A percentile compares a stretch with the other conserved stretches of the same genome.
Conservation (phyloP, 2,329 filamentous ascomycete genomes). For the Erysiphe pulchra region DNA sequence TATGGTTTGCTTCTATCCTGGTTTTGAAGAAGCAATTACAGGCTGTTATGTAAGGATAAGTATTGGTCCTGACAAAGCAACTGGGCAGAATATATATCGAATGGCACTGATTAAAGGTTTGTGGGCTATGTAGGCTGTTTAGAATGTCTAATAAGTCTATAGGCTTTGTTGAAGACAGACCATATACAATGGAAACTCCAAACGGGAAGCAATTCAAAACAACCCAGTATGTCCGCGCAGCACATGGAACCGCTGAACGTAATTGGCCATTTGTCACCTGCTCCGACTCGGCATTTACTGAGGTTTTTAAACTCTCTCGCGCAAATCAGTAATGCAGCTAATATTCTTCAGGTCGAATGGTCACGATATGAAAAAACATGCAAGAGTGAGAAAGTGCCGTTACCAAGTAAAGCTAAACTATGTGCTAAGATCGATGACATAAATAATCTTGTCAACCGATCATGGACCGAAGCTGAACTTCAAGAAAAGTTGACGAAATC, state of each 20-base stretch:
- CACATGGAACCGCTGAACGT: slow-evolving; percentile 60
- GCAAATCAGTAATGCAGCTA: slow-evolving; percentile 1
- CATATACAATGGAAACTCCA: slow-evolving; percentile 55
- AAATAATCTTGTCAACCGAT: slow-evolving; percentile 49
- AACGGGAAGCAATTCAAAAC: slow-evolving; percentile 59
- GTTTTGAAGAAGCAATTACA: slow-evolving; percentile 56
- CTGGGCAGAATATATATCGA: slow-evolving; percentile 55
- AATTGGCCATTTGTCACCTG: slow-evolving; percentile 79
- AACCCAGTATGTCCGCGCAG: slow-evolving; percentile 58
- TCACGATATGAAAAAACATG: slow-evolving; percentile 57
- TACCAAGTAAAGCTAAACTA: slow-evolving; percentile 49
- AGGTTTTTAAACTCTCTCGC: slow-evolving; percentile 24
- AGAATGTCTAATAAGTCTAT: slow-evolving; percentile 9
- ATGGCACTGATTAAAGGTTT: slow-evolving; percentile 71
- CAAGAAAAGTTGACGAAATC: slow-evolving; percentile 52
- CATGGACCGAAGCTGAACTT: slow-evolving; percentile 64
- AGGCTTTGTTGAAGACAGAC: slow-evolving; percentile 56
- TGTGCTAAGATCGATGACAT: slow-evolving; percentile 56
- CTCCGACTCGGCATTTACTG: slow-evolving; percentile 66
- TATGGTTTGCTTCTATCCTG: slow-evolving; percentile 78
- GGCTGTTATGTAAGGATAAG: slow-evolving; percentile 72
- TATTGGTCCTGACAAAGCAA: slow-evolving; percentile 50
- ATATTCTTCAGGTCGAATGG: slow-evolving; percentile 37
- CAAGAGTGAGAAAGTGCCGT: slow-evolving; percentile 39
- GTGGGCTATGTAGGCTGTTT: slow-evolving; percentile 2